These are phyloP conservation scores for Babjeviella inositovora DNA, from an alignment of 805 yeast genomes.

Conservation along the genomic window DNA sequence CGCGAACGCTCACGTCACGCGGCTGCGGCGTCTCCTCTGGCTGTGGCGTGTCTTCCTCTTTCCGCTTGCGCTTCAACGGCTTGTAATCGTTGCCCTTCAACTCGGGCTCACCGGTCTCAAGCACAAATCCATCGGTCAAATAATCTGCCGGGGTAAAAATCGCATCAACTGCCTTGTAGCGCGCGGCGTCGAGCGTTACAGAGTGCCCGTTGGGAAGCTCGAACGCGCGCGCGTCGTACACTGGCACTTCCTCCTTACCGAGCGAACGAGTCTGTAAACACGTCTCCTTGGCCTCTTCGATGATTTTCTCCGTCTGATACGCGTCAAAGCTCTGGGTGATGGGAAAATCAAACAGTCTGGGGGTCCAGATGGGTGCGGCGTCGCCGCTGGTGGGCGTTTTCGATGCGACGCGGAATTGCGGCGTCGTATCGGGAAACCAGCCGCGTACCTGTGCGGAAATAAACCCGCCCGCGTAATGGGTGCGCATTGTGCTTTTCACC, in stretches of 20 bases:
- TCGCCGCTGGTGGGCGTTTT: slow-evolving; percentile 3
- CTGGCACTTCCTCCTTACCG: no score
- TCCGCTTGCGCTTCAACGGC: slow-evolving; percentile 49
- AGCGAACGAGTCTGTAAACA: no score
- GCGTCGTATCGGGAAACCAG: slow-evolving; percentile 17
- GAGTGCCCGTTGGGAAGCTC: slow-evolving; percentile 71
- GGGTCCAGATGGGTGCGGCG: slow-evolving; percentile 9
- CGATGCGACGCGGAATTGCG: slow-evolving; percentile 10
- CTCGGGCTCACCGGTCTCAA: slow-evolving; percentile 33
- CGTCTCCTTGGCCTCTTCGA: slow-evolving; percentile 67
- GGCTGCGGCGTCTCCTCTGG: slow-evolving; percentile 3
- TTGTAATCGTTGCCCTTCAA: slow-evolving; percentile 51
- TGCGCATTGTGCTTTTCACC: slow-evolving; percentile 51
- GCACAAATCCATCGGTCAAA: slow-evolving; percentile 13
- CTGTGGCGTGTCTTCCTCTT: slow-evolving; percentile 11
- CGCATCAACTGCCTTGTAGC: slow-evolving; percentile 56
- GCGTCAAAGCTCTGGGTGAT: slow-evolving; percentile 34
- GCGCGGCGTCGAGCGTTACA: slow-evolving; percentile 38
- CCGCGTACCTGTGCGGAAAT: no score
- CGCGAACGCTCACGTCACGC: slow-evolving; percentile 11
- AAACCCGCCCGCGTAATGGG: slow-evolving; percentile 60
- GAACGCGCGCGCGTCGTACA: slow-evolving; percentile 28
- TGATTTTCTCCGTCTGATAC: slow-evolving; percentile 35
- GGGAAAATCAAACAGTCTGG: slow-evolving; percentile 13
- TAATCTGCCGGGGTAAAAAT: slow-evolving; percentile 46